Conservation (phyloP, 2,329 filamentous ascomycete species). For the Huntiella abstrusa region DNA sequence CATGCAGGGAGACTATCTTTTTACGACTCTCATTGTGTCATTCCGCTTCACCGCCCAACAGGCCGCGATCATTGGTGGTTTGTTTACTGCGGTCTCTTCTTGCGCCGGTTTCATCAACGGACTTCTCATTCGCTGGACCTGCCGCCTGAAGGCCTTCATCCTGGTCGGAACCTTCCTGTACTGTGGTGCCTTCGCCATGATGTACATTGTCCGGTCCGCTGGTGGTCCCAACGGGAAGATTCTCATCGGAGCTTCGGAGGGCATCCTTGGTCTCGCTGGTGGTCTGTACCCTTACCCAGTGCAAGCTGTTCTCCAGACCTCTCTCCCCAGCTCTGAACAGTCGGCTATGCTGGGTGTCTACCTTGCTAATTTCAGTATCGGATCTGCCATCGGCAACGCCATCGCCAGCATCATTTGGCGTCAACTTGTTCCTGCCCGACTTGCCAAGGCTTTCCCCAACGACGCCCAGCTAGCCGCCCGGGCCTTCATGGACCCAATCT, state of each 20-base stretch:
- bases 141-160: conserved; percentile 45
- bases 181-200: conserved; percentile 44
- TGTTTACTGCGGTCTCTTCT: conserved; percentile 39
- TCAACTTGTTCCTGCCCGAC: conserved; percentile 28
- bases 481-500: conserved; percentile 21
- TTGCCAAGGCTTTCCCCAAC: conserved; percentile 13
- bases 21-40: conserved; percentile 39
- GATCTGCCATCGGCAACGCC: conserved; percentile 38
- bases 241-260: conserved; percentile 21
- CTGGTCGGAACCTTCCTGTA: conserved; percentile 39
- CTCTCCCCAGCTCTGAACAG: conserved; percentile 30
- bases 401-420: conserved; percentile 45
- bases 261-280: conserved; percentile 42
- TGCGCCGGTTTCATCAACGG: conserved; percentile 37
- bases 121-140: conserved; percentile 34
- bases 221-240: conserved; percentile 20
- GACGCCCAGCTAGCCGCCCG: conserved; percentile 20
- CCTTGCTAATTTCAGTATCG: conserved; percentile 42
- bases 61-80: conserved; percentile 38
- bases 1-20: conserved; percentile 47
- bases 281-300: conserved; percentile 39
- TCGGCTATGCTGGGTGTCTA: conserved; percentile 46
- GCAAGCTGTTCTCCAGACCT: conserved; percentile 25
- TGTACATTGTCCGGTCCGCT: conserved; percentile 43
- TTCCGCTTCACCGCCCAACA: conserved; percentile 37